Evolutionary conservation across 495 filamentous ascomycete genomes (phyloP).

Genomic region (Neurospora sp.): DNA sequence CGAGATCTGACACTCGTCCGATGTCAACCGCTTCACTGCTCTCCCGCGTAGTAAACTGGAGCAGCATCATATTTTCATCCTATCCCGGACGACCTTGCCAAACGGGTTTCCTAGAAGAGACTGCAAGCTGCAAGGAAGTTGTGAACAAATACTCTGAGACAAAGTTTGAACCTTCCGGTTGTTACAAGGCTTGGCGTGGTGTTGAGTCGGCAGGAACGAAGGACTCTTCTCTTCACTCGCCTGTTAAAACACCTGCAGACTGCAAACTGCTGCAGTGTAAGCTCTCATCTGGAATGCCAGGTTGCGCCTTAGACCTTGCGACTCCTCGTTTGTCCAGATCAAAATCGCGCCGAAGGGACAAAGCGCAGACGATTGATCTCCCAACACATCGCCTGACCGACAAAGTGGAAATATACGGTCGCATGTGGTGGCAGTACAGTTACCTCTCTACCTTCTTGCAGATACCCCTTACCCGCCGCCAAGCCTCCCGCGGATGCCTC

Average conservation of each 20-base stretch:
- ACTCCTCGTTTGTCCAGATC: not conserved
- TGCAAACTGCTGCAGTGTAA: not conserved
- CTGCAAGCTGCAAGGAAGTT: not conserved
- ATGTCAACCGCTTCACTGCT: not conserved
- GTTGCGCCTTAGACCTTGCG: not conserved
- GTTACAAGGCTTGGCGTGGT: not conserved
- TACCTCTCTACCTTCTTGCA: not conserved
- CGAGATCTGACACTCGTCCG: not conserved
- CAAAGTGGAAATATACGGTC: not conserved
- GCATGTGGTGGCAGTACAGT: not conserved
- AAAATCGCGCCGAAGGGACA: not conserved
- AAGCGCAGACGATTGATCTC: not conserved
- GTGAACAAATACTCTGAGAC: not conserved
- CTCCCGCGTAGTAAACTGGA: not conserved
- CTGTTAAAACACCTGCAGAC: not conserved
- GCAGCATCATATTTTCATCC: not conserved
- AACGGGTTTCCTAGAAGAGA: not conserved
- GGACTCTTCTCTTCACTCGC: not conserved
- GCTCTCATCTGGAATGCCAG: not conserved
- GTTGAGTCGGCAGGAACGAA: not conserved
- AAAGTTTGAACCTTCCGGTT: not conserved
- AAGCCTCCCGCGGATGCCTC: not conserved
- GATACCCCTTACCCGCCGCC: not conserved
- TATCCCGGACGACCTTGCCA: not conserved
- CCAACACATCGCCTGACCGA: not conserved